phyloP scores from a whole-genome alignment of 2,329 filamentous ascomycete genomes.

The Pyrenochaeta sp. region DNA sequence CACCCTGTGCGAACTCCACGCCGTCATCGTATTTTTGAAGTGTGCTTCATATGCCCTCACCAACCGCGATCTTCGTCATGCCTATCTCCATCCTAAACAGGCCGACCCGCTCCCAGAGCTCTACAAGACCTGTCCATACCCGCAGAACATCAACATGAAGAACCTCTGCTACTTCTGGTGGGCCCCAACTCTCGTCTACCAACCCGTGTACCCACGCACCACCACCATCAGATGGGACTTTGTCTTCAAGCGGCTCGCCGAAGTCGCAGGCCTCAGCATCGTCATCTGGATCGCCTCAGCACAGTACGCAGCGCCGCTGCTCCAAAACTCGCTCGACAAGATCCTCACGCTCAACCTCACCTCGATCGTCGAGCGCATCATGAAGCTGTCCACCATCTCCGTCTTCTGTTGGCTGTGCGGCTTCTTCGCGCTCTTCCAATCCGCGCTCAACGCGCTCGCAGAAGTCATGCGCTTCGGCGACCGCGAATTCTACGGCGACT shows the following conservation, averaged over 20 bases:
- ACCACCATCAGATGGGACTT: conserved; percentile 84
- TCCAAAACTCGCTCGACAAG: conserved; percentile 88
- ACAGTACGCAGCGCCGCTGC: conserved; percentile 89
- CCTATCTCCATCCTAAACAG: conserved; percentile 80
- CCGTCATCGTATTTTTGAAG: conserved; percentile 95
- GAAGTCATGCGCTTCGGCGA: conserved; percentile 92
- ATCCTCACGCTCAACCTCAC: conserved; percentile 80
- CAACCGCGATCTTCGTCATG: conserved; percentile 92
- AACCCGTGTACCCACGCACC: conserved; percentile 92
- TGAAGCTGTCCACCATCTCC: conserved; percentile 95
- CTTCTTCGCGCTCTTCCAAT: conserved; percentile 97
- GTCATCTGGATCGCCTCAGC: conserved; percentile 96
- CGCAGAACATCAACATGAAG: conserved; percentile 83
- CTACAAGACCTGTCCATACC: conserved; percentile 86
- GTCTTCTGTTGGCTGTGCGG: conserved; percentile 96
- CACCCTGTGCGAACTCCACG: conserved; percentile 87
- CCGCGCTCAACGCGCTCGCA: conserved; percentile 86
- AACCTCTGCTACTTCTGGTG: conserved; percentile 98
- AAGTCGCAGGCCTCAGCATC: conserved; percentile 78
- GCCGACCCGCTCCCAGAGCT: conserved; percentile 78
- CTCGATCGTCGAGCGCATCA: conserved; percentile 84
- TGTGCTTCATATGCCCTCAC: conserved; percentile 95
- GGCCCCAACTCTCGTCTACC: conserved; percentile 95
- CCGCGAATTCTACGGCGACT: conserved; percentile 93
- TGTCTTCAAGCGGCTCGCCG: conserved; percentile 80